Base-by-base conservation (phyloP, 2,329 filamentous ascomycete species). In the Corinectria fuckeliana region DNA sequence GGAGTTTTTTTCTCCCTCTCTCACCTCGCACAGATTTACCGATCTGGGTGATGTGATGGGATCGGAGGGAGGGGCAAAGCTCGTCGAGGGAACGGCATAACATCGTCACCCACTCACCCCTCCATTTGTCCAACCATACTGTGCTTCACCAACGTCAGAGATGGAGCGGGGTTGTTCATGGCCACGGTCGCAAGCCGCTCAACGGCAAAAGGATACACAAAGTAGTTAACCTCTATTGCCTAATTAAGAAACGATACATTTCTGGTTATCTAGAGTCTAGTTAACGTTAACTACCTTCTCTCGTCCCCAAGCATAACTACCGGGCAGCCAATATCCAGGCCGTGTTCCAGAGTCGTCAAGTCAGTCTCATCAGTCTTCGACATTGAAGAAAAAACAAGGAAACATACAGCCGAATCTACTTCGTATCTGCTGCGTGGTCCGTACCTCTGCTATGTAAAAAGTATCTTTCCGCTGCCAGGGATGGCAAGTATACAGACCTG, bases 121-220 rank as follows among this genome's bases (percentile, higher is more conserved):
- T 34, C 44, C 44, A 20, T 45, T 28, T 45, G 26, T 30, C 42
- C 42, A 30, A 45, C 42, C n/a, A 25, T 25, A 45, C 5, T 16
- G 28, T 54, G 56, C 56, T 44, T 59, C 47, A 39, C 50, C 53
- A 59, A 59, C 28, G 56, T 50, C 44, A 41, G 50, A 50, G 56
- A 54, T 26, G 32, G 44, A 16, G 56, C 53, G 56, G 50, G 56
- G 56, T 23, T 25, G 51, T 34, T 34, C 47, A 23, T 20, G 20
- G 21, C 51, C 42, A 38, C 42, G 42, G 42, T 45, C 23, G 42
- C 42, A 45, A n/a, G 25, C 16, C 26, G 42, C 38, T 41, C 23
- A 32, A 55, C 38, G 34, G 47, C 42, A 25, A 28, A 18, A 26
- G 23, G n/a, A 6, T 28, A 28, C 23, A 16, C n/a, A 45, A 11